phyloP scores from a whole-genome alignment of 805 yeast genomes.

The Dipodascus albidus region DNA sequence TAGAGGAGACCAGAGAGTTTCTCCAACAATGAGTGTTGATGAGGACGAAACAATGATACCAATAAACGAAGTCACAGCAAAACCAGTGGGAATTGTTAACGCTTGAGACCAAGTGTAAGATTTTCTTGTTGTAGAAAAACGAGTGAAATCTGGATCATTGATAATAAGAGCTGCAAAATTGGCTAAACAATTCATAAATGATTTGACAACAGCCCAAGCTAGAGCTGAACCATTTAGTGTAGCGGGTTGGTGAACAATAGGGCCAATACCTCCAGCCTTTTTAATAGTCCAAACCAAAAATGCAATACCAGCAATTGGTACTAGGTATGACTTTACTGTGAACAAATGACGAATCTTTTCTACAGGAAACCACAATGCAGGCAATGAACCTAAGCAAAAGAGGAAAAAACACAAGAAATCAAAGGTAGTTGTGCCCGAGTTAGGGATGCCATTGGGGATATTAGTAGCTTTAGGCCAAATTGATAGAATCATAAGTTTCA shows the following conservation, averaged over 20 bases:
- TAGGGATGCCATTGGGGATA: slow-evolving; percentile 38
- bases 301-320: slow-evolving; percentile 75
- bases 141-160: slow-evolving; percentile 82
- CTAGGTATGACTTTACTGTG: slow-evolving; percentile 65
- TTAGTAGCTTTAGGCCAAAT: slow-evolving; percentile 42
- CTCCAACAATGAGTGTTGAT: slow-evolving; percentile 53
- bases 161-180: slow-evolving; percentile 83
- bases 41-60: slow-evolving; percentile 82
- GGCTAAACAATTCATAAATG: slow-evolving; percentile 71
- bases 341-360: slow-evolving; percentile 75
- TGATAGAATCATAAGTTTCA: slow-evolving; percentile 62
- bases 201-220: slow-evolving; percentile 74
- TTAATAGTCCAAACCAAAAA: slow-evolving; percentile 77
- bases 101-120: slow-evolving; percentile 45
- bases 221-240: slow-evolving; percentile 45
- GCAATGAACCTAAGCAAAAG: slow-evolving; percentile 71
- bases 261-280: slow-evolving; percentile 72
- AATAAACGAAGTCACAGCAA: slow-evolving; percentile 70
- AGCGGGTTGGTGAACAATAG: slow-evolving; percentile 47
- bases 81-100: slow-evolving; percentile 62
- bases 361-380: slow-evolving; percentile 72
- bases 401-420: slow-evolving; percentile 66
- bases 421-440: slow-evolving; percentile 57
- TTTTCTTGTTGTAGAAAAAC: slow-evolving; percentile 55
- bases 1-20: slow-evolving; percentile 73